Evolutionary conservation across 140 eudicot species (phyloP), one percentile per base, ranked within the genome.

Genomic region (Stevia rebaudiana): DNA sequence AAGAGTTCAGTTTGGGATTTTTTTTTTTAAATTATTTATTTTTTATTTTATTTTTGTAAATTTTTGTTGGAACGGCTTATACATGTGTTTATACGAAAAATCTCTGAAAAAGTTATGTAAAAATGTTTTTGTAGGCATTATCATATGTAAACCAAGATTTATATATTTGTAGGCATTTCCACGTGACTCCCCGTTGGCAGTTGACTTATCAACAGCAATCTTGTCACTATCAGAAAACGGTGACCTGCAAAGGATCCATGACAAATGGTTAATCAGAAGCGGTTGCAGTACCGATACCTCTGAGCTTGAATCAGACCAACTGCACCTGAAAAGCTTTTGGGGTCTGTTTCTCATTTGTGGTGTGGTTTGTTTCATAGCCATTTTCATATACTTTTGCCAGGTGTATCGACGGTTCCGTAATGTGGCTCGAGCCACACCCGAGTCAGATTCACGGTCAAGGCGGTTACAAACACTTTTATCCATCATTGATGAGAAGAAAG

Each of bases 281-380:
- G 37, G 79, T 10, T 92, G 99, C 76, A 85, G 83, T 59, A 52
- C 63, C 24, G 99, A 92, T 39, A 81, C 66, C 28, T 44, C 94
- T 6, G 97, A 85, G 70, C 69, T 92, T 2, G 97, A 88, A 18
- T 85, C 99, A 3, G 85, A 84, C 63, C 95, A 72, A 1, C 86
- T 88, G 52, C 94, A 92, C 79, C 81, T 92, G 17, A 74, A 67
- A 63, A 92, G 99, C 74, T 92, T 92, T 24, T 73, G 85, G 87
- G 97, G 99, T 17, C 89, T 92, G 31, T 92, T 83, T 51, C 87
- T 88, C 36, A 65, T 92, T 11, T 82, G 96, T 42, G 97, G 94
- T 30, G 41, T 83, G 33, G 94, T 82, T 15, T 92, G 98, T 74
- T 70, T 77, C 69, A 13, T 85, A 48, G 95, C 98, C 56, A 85